These are phyloP conservation scores for Scenedesmus sp. DNA, from an alignment of 163 green algal species.

Conservation along the genomic window DNA sequence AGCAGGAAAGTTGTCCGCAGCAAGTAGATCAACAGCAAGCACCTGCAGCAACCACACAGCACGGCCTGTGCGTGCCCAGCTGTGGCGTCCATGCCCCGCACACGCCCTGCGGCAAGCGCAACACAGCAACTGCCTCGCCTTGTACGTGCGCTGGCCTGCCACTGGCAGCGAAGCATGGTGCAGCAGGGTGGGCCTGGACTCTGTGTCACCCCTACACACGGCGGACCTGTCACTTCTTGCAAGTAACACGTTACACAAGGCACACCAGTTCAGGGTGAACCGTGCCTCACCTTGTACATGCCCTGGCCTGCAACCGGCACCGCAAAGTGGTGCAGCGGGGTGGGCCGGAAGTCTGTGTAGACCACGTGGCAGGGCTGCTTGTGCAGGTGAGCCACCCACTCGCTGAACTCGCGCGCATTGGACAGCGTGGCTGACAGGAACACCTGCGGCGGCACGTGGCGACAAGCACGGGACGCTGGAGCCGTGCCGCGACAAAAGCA, in stretches of 20 bases:
- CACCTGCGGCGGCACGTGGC: conserved; percentile 48
- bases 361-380: conserved; percentile 95
- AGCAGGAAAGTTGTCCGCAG: no score
- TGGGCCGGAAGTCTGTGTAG: conserved; percentile 98
- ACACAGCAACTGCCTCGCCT: conserved; percentile 21
- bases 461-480: neutral
- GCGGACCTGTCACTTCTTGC: no score
- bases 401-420: conserved; percentile 95
- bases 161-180: conserved; percentile 84
- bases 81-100: no score
- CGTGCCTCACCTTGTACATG: conserved; percentile 51
- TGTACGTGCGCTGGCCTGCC: conserved; percentile 61
- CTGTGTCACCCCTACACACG: conserved; percentile 97
- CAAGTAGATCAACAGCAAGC: no score
- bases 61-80: no score
- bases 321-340: conserved; percentile 89
- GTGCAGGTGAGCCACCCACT: conserved; percentile 92
- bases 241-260: no score
- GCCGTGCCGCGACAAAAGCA: no score
- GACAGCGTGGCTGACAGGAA: conserved; percentile 98
- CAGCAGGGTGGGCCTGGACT: conserved; percentile 96
- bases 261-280: no score
- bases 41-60: no score
- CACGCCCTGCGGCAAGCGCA: no score
- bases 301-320: conserved; percentile 74